Evolutionary conservation across 2,329 filamentous ascomycete species (phyloP), one percentile per base, ranked within the genome.

Genomic region (Aspergillus neoniger): DNA sequence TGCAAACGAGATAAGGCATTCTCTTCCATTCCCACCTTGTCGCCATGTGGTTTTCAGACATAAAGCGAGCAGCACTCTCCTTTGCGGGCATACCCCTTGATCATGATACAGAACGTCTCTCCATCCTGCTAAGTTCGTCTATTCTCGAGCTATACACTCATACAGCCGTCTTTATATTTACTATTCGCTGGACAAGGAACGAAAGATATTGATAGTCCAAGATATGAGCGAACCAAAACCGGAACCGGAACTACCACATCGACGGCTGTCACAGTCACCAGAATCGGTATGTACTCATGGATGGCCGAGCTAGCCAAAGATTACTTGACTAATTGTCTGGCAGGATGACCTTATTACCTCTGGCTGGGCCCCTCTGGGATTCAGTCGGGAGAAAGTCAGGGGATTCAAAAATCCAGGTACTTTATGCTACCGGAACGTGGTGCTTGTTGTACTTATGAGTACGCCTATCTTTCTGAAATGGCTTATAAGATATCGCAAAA

Each of bases 381-480:
- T 36, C 12, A 14, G 41, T 32, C 32, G 30, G 5, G 17, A 17
- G 19, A 23, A 2, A 54, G 41, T 36, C 28, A 53, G 48, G 56
- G 62, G 65, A 25, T 64, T 67, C 59, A 39, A 54, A 21, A 48
- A 56, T 21, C 30, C 48, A 10, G n/a, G 36, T 3, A 48, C 39
- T 23, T 47, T 67, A 9, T 73, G 72, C 58, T 75, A 74, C 62
- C 67, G 71, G 17, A 75, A 73, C 61, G 61, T 62, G 7, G 55
- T 56, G 14, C 60, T 72, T 5, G 57, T 66, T 14, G 30, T 69
- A 43, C 57, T 74, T 23, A 60, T 74, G n/a, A 69, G 73, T 61
- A 64, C 62, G 1, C 67, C 70, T 2, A 9, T 64, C 1, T 57
- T 75, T 23, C 5, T 70, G 36, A 67, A 72, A 32, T 74, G 69